A percentile compares a stretch with the other conserved stretches of the same genome.
Conservation (phyloP, 805 yeast genomes). For the Candida quercuum region DNA sequence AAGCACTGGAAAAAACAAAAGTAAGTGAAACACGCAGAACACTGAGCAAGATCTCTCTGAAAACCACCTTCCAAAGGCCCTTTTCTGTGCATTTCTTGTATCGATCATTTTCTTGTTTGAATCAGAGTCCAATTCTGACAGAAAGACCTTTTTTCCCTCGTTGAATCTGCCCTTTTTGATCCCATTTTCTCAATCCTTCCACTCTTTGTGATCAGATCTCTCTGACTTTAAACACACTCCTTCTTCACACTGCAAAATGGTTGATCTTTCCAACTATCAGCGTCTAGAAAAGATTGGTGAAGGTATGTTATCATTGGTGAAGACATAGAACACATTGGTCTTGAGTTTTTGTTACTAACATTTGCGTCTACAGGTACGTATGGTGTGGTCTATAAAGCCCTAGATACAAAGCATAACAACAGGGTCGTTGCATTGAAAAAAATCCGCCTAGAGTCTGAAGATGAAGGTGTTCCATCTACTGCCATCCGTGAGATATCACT, state of each 20-base stretch:
- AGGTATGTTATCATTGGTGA: slow-evolving; percentile 40
- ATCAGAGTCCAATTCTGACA: too few relatives aligned
- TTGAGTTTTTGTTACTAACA: background rate
- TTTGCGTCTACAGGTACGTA: slow-evolving; percentile 57
- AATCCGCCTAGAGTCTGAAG: slow-evolving; percentile 92
- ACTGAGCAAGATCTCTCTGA: too few relatives aligned
- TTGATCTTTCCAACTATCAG: slow-evolving; percentile 83
- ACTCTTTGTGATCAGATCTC: slow-evolving; percentile 1
- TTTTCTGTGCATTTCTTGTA: too few relatives aligned
- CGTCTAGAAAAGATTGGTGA: slow-evolving; percentile 96
- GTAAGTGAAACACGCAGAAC: background rate
- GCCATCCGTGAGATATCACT: slow-evolving; percentile 95
- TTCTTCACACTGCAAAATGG: slow-evolving; percentile 11
- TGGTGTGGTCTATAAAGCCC: slow-evolving; percentile 96
- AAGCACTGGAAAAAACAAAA: background rate
- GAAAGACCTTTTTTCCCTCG: too few relatives aligned
- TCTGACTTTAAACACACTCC: too few relatives aligned
- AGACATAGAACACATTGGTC: background rate
- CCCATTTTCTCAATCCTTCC: too few relatives aligned
- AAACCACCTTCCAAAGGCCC: too few relatives aligned
- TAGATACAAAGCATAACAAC: slow-evolving; percentile 83
- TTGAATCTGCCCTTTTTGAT: too few relatives aligned
- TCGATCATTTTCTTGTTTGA: too few relatives aligned
- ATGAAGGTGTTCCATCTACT: slow-evolving; percentile 98
- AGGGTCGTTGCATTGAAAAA: slow-evolving; percentile 94